A percentile compares a stretch with the other conserved stretches of the same genome.
Conservation (phyloP, 2,329 filamentous ascomycete genomes). For the Bisporella sp. region DNA sequence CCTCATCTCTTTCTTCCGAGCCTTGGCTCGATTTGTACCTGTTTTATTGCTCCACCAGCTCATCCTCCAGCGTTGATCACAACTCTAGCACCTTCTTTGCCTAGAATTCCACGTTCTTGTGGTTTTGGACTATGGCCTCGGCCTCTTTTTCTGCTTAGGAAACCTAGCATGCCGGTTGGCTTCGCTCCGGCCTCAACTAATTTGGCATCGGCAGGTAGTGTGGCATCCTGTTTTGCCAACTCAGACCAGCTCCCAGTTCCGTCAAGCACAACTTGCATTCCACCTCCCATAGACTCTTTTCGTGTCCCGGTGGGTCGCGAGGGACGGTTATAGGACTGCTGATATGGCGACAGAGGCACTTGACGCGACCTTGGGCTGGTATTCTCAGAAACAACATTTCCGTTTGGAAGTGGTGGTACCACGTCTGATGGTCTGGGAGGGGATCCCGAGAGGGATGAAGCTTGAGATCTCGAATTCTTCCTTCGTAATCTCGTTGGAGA, state of each 20-base stretch:
- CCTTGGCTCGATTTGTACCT: background rate
- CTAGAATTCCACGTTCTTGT: constrained; percentile 85
- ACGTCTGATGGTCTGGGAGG: constrained; percentile 17
- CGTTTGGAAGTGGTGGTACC: constrained; percentile 17
- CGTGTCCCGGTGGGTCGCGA: constrained; percentile 18
- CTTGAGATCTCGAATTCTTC: constrained; percentile 19
- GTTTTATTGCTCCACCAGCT: background rate
- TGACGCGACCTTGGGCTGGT: constrained; percentile 2
- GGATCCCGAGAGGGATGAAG: constrained; percentile 19
- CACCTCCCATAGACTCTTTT: constrained; percentile 43
- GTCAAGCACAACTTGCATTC: constrained; percentile 85
- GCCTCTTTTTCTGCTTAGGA: constrained; percentile 83
- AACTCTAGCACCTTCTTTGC: constrained; percentile 87
- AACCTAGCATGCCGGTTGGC: constrained; percentile 73
- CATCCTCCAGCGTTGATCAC: constrained; percentile 55
- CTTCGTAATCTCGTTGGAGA: constrained; percentile 14
- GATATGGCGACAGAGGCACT: constrained; percentile 22
- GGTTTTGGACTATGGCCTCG: constrained; percentile 89
- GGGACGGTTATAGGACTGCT: constrained; percentile 20
- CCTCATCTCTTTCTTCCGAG: background rate
- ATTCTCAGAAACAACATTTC: constrained; percentile 1
- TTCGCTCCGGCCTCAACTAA: constrained; percentile 42
- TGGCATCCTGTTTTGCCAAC: constrained; percentile 76
- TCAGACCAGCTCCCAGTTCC: constrained; percentile 88
- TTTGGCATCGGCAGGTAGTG: constrained; percentile 60